phyloP scores from a whole-genome alignment of 305 asterid species.

The Andrographis paniculata region DNA sequence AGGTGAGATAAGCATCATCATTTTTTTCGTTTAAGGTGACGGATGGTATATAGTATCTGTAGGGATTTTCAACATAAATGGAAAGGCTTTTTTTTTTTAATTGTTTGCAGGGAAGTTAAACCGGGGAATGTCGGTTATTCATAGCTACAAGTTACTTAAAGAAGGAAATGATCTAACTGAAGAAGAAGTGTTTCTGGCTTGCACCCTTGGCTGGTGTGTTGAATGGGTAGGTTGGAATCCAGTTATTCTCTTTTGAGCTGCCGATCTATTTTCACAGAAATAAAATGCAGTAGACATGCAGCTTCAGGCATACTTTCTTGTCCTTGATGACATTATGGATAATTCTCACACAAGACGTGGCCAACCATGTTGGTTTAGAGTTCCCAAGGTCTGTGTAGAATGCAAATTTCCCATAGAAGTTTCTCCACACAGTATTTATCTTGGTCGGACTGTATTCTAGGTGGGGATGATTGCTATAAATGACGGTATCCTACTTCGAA shows the following conservation, averaged over 20 bases:
- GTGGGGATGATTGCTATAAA: conserved; percentile 84
- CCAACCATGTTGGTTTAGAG: conserved; percentile 86
- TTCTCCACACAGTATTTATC: conserved; percentile 9
- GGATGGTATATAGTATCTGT: neutral
- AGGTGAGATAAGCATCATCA: conserved; percentile 37
- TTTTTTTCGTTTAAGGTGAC: conserved; percentile 7
- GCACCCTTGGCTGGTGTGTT: conserved; percentile 91
- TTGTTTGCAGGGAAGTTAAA: conserved; percentile 74
- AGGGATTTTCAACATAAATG: too few species aligned
- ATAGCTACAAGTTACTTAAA: conserved; percentile 73
- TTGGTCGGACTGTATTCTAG: conserved; percentile 26
- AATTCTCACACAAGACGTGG: conserved; percentile 78
- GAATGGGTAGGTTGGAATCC: conserved; percentile 66
- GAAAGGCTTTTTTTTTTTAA: too few species aligned
- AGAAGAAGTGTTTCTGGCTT: conserved; percentile 67
- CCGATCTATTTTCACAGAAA: too few species aligned
- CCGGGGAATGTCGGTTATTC: conserved; percentile 84
- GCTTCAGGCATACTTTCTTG: conserved; percentile 95
- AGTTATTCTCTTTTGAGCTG: neutral
- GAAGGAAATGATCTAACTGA: conserved; percentile 61
- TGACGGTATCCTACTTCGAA: conserved; percentile 78
- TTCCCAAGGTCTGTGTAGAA: conserved; percentile 51
- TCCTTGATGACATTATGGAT: conserved; percentile 90
- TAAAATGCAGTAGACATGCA: conserved; percentile 24
- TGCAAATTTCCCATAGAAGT: neutral